phyloP scores from a whole-genome alignment of 2,329 filamentous ascomycete species.

The Dothideomycetidae sp. region DNA sequence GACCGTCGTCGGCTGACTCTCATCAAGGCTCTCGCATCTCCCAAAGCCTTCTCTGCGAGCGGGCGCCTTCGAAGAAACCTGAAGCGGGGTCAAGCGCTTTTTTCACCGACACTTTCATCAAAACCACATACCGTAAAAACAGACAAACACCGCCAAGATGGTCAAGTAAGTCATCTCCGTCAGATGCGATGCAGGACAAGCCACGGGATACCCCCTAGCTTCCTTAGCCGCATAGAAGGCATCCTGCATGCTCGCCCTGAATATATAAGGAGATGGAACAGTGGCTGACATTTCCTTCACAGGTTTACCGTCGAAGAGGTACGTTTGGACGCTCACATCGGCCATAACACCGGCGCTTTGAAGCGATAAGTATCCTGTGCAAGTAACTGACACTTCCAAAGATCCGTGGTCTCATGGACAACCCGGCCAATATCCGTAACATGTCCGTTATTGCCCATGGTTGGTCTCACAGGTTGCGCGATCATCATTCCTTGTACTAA shows the following conservation, averaged over 20 bases:
- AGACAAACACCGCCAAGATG: conserved; percentile 77
- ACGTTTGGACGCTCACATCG: conserved; percentile 20
- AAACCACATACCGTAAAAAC: conserved; percentile 16
- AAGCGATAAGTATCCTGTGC: too few species aligned
- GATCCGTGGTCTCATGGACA: conserved; percentile 68
- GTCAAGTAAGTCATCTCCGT: conserved; percentile 70
- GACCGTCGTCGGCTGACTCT: conserved; percentile 4
- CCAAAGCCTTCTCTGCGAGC: conserved; percentile 6
- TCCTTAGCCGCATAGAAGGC: too few species aligned
- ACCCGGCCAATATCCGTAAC: conserved; percentile 67
- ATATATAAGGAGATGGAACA: too few species aligned
- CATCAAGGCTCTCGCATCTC: conserved; percentile 5
- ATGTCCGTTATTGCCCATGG: conserved; percentile 99
- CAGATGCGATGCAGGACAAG: too few species aligned
- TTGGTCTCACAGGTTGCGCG: conserved; percentile 24
- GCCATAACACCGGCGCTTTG: too few species aligned
- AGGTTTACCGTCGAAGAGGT: conserved; percentile 97
- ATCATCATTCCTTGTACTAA: conserved; percentile 3
- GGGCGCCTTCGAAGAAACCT: conserved; percentile 14
- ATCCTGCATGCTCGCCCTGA: too few species aligned
- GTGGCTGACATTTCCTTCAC: conserved; percentile 37
- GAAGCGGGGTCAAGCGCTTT: conserved; percentile 16
- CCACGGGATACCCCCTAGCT: too few species aligned
- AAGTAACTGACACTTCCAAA: conserved; percentile 24
- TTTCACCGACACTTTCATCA: conserved; percentile 9